Base-by-base conservation (phyloP, 805 yeast genomes). In the Hemisphaericaspora nanyangensis region DNA sequence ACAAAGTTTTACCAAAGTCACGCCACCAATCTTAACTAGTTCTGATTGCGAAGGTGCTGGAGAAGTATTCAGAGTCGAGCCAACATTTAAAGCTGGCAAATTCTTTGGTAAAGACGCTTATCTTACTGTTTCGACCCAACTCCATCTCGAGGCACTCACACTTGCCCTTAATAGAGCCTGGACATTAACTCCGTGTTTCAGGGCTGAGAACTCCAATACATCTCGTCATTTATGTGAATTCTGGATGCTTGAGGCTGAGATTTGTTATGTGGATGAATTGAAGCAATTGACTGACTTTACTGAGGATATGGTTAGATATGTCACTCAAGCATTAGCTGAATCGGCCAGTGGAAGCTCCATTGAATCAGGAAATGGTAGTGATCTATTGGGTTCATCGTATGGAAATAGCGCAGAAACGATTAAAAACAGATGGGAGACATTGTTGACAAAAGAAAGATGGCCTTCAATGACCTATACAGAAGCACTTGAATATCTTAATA, bases 31-130 rank as follows among this genome's bases (percentile, higher is more conserved):
- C 10, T 63, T 91, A 17, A 93, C 99, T 0, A 70, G 86, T 8
- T 79, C 95, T 1, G 99, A 93, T 58, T 91, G 98, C 56, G 99
- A 93, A 63, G 98, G 99, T 13, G 97, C 95, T 3, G 98, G 98
- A 4, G 98, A 93, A 55, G 76, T 85, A 45, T 93, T 93, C 48
- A 65, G 63, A 33, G 63, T 90, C 8, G 71, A 68, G 31, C 61
- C 74, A 1, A 55, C 52, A 5, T 47, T 32, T 37, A 46, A 51
- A 35, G 46, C 45, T 16, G 42, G 40, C 5, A 31, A 38, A 6
- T 50, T 54, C 27, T 87, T 85, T 51, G 86, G 85, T 52, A 75
- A 76, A 42, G 69, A 74, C 3, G 75, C 91, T 0, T 87, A 73
- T 48, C 64, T 93, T 40, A 85, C 98, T 0, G 99, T 93, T 0